Evolutionary conservation across 2,329 filamentous ascomycete species (phyloP).

Genomic region (Botrytis galanthina): DNA sequence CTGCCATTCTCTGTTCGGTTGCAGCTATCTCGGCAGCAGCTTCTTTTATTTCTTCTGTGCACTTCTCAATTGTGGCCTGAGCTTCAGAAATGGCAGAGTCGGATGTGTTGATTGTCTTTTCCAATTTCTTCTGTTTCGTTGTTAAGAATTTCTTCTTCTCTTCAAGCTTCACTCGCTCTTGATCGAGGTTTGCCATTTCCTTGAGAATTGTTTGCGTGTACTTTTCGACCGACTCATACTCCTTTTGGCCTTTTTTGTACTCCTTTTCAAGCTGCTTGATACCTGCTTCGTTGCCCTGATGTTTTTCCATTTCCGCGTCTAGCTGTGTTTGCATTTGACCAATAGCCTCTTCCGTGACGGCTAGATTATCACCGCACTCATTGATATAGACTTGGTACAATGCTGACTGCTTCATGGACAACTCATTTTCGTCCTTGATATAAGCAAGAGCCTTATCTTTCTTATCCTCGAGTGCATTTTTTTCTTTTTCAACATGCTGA

Average conservation of each 20-base stretch:
- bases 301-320: conserved; percentile 84
- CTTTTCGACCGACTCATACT: conserved; percentile 80
- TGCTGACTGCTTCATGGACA: conserved; percentile 83
- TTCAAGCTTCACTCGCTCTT: conserved; percentile 94
- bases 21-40: conserved; percentile 70
- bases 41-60: conserved; percentile 72
- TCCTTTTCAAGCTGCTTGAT: conserved; percentile 88
- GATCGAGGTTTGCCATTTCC: conserved; percentile 89
- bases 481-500: conserved; percentile 97
- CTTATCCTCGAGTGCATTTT: conserved; percentile 87
- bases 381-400: conserved; percentile 89
- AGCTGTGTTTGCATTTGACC: conserved; percentile 86
- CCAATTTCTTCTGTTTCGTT: conserved; percentile 90
- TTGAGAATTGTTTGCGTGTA: conserved; percentile 75
- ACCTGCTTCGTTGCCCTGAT: conserved; percentile 81
- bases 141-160: conserved; percentile 94
- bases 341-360: conserved; percentile 85
- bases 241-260: conserved; percentile 78
- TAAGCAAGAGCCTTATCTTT: conserved; percentile 91
- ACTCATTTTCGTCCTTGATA: conserved; percentile 89
- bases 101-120: conserved; percentile 79
- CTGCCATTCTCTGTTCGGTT: conserved; percentile 72
- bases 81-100: conserved; percentile 73
- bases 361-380: conserved; percentile 84
- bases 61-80: conserved; percentile 73